Percentiles rank a stretch among this genome's conserved stretches.
These are phyloP conservation scores for Quercus variabilis DNA, from an alignment of 306 rosid genomes.

Conservation along the genomic window DNA sequence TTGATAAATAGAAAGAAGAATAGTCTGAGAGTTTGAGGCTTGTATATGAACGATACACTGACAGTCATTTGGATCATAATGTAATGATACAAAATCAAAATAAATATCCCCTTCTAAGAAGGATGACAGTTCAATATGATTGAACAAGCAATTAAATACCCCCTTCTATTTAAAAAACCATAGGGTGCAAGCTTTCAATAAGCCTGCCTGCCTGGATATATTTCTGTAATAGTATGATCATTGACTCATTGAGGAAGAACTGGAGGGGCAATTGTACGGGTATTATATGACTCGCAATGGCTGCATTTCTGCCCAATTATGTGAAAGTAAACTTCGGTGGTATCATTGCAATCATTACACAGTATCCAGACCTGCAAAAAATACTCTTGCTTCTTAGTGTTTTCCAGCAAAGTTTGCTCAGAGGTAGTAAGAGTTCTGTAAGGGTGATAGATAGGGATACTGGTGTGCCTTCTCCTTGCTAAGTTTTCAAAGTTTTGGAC, in stretches of 20 bases:
- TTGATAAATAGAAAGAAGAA: conserved; percentile 32
- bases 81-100: conserved; percentile 1
- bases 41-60: conserved; percentile 9
- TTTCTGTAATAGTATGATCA: conserved; percentile 35
- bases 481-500: neutral
- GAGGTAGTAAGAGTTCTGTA: neutral
- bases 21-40: conserved; percentile 27
- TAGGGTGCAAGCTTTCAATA: conserved; percentile 1
- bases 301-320: conserved; percentile 87
- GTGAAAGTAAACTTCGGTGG: conserved; percentile 86
- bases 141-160: neutral
- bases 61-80: conserved; percentile 15
- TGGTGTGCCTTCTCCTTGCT: neutral
- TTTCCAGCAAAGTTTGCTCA: neutral
- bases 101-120: neutral
- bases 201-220: conserved; percentile 1
- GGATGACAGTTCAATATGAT: neutral
- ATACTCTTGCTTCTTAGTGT: conserved; percentile 2
- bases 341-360: conserved; percentile 94
- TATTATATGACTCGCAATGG: conserved; percentile 88
- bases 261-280: conserved; percentile 89
- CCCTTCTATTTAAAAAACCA: neutral
- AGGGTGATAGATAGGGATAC: neutral
- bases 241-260: conserved; percentile 74
- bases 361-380: conserved; percentile 90